Evolutionary conservation across 352 stramenopile genomes (phyloP).

Genomic region (Achlya hypogyna): DNA sequence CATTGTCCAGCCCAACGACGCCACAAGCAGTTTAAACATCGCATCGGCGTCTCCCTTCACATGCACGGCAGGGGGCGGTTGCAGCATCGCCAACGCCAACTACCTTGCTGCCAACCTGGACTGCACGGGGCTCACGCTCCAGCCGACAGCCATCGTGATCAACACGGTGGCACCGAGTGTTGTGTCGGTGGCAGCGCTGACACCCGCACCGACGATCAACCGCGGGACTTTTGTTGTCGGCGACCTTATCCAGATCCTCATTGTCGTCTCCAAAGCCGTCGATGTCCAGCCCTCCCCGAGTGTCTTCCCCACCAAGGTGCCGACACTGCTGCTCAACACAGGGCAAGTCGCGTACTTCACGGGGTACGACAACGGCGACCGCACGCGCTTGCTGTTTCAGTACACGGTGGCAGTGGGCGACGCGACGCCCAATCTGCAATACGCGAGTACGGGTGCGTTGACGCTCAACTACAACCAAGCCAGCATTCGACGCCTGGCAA

Average conservation of each 20-base stretch:
- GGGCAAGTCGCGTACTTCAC: not conserved
- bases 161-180: constrained; percentile 48
- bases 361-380: constrained; percentile 29
- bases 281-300: constrained; percentile 67
- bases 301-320: constrained; percentile 63
- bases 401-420: constrained; percentile 62
- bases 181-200: constrained; percentile 52
- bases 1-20: constrained; percentile 46
- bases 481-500: constrained; percentile 74
- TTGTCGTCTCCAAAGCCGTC: constrained; percentile 63
- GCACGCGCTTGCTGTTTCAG: constrained; percentile 53
- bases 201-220: constrained; percentile 43
- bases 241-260: constrained; percentile 67
- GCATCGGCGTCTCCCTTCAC: constrained; percentile 24
- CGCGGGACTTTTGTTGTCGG: constrained; percentile 60
- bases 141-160: constrained; percentile 43
- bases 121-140: constrained; percentile 33
- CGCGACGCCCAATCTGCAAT: constrained; percentile 38
- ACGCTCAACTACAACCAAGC: constrained; percentile 70
- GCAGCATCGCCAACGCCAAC: constrained; percentile 68
- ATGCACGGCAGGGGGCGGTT: not conserved
- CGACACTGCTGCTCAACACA: constrained; percentile 55
- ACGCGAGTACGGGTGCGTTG: constrained; percentile 42
- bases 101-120: constrained; percentile 28
- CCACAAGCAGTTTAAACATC: constrained; percentile 39